Conservation (phyloP, 345 rosid genomes). For the Luvunga scandens region DNA sequence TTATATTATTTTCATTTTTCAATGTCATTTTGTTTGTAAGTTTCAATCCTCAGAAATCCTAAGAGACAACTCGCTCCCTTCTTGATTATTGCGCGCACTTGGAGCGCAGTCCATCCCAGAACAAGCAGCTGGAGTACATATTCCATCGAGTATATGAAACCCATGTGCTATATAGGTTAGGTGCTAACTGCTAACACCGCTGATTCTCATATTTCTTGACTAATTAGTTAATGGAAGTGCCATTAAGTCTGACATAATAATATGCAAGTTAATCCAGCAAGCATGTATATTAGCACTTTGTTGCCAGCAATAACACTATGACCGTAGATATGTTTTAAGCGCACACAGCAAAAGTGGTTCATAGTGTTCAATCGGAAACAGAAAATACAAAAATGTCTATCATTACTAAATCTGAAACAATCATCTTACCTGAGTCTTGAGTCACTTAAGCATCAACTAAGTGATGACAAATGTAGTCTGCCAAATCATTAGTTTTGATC, state of each 20-base stretch:
- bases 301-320: neutral
- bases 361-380: neutral
- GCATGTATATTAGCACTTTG: neutral
- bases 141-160: neutral
- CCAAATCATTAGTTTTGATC: neutral
- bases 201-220: neutral
- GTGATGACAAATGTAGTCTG: neutral
- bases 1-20: too few species aligned
- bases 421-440: neutral
- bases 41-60: neutral
- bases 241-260: neutral
- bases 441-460: neutral
- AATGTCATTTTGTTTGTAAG: too few species aligned
- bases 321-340: too few species aligned
- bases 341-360: neutral
- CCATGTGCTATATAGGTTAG: neutral
- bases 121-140: neutral
- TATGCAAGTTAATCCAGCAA: neutral
- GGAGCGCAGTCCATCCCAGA: neutral
- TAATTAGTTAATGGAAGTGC: too few species aligned
- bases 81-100: neutral
- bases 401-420: too few species aligned
- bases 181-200: neutral
- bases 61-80: neutral
- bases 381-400: too few species aligned